Evolutionary conservation across 2,329 filamentous ascomycete species (phyloP).

Genomic region (Neocucurbitaria cava): DNA sequence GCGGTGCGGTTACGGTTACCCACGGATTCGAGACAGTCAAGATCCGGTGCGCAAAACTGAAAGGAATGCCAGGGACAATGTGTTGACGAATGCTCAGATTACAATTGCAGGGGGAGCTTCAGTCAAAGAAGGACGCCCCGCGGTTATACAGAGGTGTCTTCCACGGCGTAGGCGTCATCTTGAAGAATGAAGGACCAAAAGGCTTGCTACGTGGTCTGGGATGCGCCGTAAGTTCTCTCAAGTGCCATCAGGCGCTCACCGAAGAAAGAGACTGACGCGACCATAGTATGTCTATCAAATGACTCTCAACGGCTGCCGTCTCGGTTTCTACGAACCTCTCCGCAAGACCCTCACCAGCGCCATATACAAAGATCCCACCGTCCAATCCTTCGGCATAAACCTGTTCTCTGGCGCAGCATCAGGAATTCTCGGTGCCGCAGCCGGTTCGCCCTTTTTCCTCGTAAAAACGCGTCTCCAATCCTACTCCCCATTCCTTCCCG

Average conservation of each 20-base stretch:
- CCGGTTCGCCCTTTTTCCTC: constrained; percentile 95
- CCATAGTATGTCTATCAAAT: constrained; percentile 89
- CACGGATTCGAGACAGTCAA: constrained; percentile 99
- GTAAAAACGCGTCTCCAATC: constrained; percentile 97
- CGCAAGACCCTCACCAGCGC: constrained; percentile 73
- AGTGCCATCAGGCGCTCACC: background rate
- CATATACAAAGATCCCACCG: constrained; percentile 73
- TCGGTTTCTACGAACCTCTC: constrained; percentile 97
- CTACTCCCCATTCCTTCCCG: constrained; percentile 88
- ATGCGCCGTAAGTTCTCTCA: constrained; percentile 67
- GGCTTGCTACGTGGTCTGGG: constrained; percentile 90
- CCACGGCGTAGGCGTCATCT: constrained; percentile 88
- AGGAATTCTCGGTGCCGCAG: constrained; percentile 89
- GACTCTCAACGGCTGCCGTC: constrained; percentile 91
- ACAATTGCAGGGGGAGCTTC: constrained; percentile 95
- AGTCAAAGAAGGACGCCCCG: constrained; percentile 82
- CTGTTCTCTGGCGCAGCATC: constrained; percentile 90
- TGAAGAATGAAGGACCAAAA: constrained; percentile 84
- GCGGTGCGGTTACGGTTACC: constrained; percentile 95
- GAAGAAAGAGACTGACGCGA: background rate
- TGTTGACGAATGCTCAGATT: constrained; percentile 64
- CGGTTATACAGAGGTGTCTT: constrained; percentile 90
- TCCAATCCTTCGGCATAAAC: constrained; percentile 88
- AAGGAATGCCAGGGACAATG: background rate
- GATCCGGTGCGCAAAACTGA: constrained; percentile 72